Evolutionary conservation across 495 filamentous ascomycete genomes (phyloP).

Genomic region (Trypethelium eluteriae): DNA sequence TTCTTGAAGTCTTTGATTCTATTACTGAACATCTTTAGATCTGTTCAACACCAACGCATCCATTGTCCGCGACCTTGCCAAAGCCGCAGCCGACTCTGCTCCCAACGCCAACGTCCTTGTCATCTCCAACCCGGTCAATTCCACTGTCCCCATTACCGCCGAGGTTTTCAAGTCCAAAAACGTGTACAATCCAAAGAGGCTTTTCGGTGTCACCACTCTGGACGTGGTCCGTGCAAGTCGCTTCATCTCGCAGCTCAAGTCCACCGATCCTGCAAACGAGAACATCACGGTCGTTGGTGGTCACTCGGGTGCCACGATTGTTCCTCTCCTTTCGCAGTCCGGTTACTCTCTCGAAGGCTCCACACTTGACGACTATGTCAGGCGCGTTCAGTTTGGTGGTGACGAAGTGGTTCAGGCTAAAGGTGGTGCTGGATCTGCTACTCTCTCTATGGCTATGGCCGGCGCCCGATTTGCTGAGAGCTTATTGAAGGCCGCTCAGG

Average conservation of each 20-base stretch:
- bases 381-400: constrained; percentile 98
- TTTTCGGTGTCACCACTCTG: constrained; percentile 98
- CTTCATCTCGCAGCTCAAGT: constrained; percentile 91
- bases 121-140: constrained; percentile 99
- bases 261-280: constrained; percentile 81
- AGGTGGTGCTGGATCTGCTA: constrained; percentile 95
- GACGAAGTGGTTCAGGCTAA: constrained; percentile 99
- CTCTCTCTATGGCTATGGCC: constrained; percentile 97
- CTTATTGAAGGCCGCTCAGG: constrained; percentile 83
- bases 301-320: constrained; percentile 96
- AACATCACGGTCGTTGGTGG: constrained; percentile 93
- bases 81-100: constrained; percentile 79
- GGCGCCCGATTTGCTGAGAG: constrained; percentile 95
- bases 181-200: constrained; percentile 96
- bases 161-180: constrained; percentile 90
- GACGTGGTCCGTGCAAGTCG: constrained; percentile 95
- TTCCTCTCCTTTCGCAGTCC: constrained; percentile 93
- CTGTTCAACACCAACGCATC: constrained; percentile 99
- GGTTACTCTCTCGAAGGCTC: constrained; percentile 72
- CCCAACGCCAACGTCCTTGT: constrained; percentile 93
- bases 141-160: constrained; percentile 91
- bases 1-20: not conserved
- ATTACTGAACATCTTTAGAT: constrained; percentile 43
- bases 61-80: constrained; percentile 96
- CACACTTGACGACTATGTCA: constrained; percentile 66